These are phyloP conservation scores for Pichia nanzhaoensis DNA, from an alignment of 805 yeast genomes.

Conservation along the genomic window DNA sequence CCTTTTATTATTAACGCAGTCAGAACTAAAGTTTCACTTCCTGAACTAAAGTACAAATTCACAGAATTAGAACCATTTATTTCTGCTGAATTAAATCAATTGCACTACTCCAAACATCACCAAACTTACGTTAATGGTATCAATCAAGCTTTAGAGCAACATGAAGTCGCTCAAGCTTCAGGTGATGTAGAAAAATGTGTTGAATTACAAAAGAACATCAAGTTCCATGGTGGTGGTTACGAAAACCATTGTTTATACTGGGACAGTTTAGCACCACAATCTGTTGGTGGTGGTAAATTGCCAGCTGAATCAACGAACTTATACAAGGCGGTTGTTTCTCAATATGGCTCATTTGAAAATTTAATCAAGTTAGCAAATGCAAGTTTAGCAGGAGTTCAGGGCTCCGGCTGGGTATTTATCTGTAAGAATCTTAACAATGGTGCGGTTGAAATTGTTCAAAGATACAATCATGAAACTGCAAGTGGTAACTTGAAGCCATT, in stretches of 20 bases:
- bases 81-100: slow-evolving; percentile 78
- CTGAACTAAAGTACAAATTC: slow-evolving; percentile 78
- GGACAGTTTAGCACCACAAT: slow-evolving; percentile 76
- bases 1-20: slow-evolving; percentile 19
- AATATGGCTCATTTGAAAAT: slow-evolving; percentile 69
- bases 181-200: slow-evolving; percentile 56
- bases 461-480: slow-evolving; percentile 83
- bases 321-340: slow-evolving; percentile 48
- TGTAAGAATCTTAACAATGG: slow-evolving; percentile 74
- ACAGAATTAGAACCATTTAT: slow-evolving; percentile 83
- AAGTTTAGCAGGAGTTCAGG: slow-evolving; percentile 81
- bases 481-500: slow-evolving; percentile 63
- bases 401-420: slow-evolving; percentile 93
- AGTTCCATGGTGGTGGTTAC: slow-evolving; percentile 91
- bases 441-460: slow-evolving; percentile 71
- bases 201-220: slow-evolving; percentile 65
- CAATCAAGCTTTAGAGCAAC: slow-evolving; percentile 71
- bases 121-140: slow-evolving; percentile 85
- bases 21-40: slow-evolving; percentile 67
- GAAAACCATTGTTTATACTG: slow-evolving; percentile 82
- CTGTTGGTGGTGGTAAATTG: slow-evolving; percentile 69
- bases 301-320: slow-evolving; percentile 52
- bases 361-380: slow-evolving; percentile 58
- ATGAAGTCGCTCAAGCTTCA: slow-evolving; percentile 53
- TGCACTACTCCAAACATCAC: slow-evolving; percentile 87